Conservation (phyloP, 106 monocot species). For the Hemerocallis citrina region DNA sequence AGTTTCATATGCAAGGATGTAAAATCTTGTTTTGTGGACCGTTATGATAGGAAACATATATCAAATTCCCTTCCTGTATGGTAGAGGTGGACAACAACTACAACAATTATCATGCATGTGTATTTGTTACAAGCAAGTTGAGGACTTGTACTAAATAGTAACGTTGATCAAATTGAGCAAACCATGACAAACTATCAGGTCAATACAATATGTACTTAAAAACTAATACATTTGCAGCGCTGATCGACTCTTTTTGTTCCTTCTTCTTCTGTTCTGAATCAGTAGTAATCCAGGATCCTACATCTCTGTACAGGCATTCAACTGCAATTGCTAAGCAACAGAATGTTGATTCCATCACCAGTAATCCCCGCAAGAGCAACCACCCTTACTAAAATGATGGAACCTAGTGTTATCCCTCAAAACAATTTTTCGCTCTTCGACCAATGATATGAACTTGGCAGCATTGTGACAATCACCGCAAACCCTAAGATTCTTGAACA, state of each 20-base stretch:
- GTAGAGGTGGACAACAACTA: too few relatives aligned
- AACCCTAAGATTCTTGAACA: constrained; percentile 73
- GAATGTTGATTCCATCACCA: constrained; percentile 30
- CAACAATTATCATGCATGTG: too few relatives aligned
- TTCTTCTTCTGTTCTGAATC: too few relatives aligned
- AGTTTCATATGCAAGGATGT: too few relatives aligned
- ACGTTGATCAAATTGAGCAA: neutral
- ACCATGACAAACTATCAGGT: neutral
- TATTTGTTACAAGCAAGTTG: too few relatives aligned
- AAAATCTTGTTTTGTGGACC: too few relatives aligned
- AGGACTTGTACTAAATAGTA: too few relatives aligned
- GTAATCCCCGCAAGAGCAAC: constrained; percentile 67
- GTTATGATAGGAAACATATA: too few relatives aligned
- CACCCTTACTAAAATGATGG: constrained; percentile 57
- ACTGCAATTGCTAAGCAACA: neutral
- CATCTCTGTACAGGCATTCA: neutral
- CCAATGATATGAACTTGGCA: constrained; percentile 41
- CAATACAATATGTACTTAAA: neutral
- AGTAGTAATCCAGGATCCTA: too few relatives aligned
- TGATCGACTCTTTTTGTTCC: too few relatives aligned
- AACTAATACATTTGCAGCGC: too few relatives aligned
- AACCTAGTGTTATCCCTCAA: constrained; percentile 60
- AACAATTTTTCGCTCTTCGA: constrained; percentile 43
- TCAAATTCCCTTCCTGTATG: too few relatives aligned
- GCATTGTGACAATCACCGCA: constrained; percentile 71